Conservation (phyloP, 2,329 filamentous ascomycete species). For the Pseudocercospora cruenta region DNA sequence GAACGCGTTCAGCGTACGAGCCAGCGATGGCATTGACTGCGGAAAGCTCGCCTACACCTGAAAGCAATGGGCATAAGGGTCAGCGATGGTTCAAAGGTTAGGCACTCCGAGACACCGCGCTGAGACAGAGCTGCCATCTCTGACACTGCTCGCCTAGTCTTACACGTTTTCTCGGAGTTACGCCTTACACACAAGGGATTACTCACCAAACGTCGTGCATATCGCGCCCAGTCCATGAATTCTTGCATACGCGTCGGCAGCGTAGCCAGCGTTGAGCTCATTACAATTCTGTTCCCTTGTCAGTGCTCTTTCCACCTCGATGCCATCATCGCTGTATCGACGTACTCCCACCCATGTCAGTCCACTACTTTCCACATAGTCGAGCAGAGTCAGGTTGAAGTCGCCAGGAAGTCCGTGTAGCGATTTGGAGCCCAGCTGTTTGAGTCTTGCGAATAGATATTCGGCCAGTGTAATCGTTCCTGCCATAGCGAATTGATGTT, state of each 20-base stretch:
- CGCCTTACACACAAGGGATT: too few relatives aligned
- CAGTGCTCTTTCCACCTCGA: conserved; percentile 46
- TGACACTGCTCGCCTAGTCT: too few relatives aligned
- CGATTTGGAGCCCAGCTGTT: conserved; percentile 17
- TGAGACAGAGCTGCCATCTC: too few relatives aligned
- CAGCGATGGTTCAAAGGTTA: too few relatives aligned
- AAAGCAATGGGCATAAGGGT: too few relatives aligned
- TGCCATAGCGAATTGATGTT: conserved; percentile 9
- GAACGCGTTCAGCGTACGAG: conserved; percentile 48
- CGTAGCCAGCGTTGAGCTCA: conserved; percentile 21
- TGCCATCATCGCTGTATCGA: conserved; percentile 23
- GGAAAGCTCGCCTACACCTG: conserved; percentile 60
- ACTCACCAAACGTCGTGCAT: conserved; percentile 57
- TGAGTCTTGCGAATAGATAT: conserved; percentile 23
- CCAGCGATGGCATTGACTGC: conserved; percentile 52
- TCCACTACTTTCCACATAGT: conserved; percentile 45
- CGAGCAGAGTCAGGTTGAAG: conserved; percentile 52
- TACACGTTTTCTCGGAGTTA: too few relatives aligned
- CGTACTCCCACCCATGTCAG: conserved; percentile 56
- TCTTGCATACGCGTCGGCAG: conserved; percentile 21
- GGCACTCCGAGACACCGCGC: too few relatives aligned
- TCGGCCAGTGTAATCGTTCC: conserved; percentile 19
- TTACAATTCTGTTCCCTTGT: conserved; percentile 41
- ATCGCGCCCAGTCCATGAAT: conserved; percentile 44
- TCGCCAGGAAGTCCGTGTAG: conserved; percentile 43